Conservation (phyloP, 495 filamentous ascomycete genomes). For the Talaromyces stipitatus region DNA sequence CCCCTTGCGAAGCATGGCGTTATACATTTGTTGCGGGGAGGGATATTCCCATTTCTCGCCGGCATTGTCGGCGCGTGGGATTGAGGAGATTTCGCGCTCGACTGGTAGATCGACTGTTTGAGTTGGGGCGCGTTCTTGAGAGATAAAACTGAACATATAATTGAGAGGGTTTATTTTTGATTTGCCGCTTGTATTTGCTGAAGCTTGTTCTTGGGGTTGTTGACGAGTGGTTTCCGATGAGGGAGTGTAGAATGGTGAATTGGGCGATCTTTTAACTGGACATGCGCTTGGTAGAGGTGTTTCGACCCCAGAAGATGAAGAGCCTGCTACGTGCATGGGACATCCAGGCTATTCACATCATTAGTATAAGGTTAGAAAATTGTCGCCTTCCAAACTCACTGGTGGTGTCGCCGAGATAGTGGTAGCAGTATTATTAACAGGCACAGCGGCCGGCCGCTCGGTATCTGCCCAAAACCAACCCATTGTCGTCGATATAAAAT, state of each 20-base stretch:
- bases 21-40: slow-evolving; percentile 98
- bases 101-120: slow-evolving; percentile 69
- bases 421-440: slow-evolving; percentile 15
- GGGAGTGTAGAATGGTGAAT: slow-evolving; percentile 32
- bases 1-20: slow-evolving; percentile 90
- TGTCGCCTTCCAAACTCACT: slow-evolving; percentile 42
- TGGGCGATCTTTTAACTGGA: slow-evolving; percentile 39
- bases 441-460: slow-evolving; percentile 32
- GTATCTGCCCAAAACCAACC: slow-evolving; percentile 98
- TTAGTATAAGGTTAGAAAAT: slow-evolving; percentile 19
- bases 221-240: slow-evolving; percentile 6
- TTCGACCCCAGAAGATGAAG: slow-evolving; percentile 44
- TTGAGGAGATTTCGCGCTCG: slow-evolving; percentile 72
- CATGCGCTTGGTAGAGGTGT: slow-evolving; percentile 39
- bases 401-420: slow-evolving; percentile 48
- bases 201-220: slow-evolving; percentile 7
- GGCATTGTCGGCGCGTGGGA: slow-evolving; percentile 66
- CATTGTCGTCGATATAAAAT: slow-evolving; percentile 44
- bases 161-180: slow-evolving; percentile 88
- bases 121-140: slow-evolving; percentile 63
- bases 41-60: slow-evolving; percentile 93
- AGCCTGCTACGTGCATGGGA: slow-evolving; percentile 72
- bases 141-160: slow-evolving; percentile 86
- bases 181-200: slow-evolving; percentile 32
- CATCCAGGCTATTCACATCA: slow-evolving; percentile 61